Conservation (phyloP, 371 early-diverging fungal genomes). For the Apophysomyces variabilis region DNA sequence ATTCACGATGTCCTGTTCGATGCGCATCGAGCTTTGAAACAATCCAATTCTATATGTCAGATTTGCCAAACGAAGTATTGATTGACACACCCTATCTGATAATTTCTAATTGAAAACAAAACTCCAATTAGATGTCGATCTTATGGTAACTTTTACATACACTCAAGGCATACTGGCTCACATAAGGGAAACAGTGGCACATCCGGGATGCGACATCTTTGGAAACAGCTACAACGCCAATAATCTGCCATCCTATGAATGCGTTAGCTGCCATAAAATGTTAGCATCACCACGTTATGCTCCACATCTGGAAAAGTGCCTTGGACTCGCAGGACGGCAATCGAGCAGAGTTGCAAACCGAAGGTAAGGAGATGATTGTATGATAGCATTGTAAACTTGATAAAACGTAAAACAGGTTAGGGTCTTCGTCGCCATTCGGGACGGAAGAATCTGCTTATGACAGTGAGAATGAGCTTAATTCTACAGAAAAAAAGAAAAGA, state of each 20-base stretch:
- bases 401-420: constrained; percentile 5
- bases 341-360: constrained; percentile 68
- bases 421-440: constrained; percentile 19
- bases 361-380: constrained; percentile 36
- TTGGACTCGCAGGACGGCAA: constrained; percentile 79
- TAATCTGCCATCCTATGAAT: constrained; percentile 69
- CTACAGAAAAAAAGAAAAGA: not conserved
- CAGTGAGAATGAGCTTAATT: not conserved
- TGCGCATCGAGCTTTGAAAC: constrained; percentile 66
- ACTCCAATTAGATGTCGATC: constrained; percentile 19
- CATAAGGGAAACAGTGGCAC: constrained; percentile 32
- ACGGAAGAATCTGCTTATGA: not conserved
- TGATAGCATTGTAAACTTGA: not conserved
- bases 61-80: constrained; percentile 70
- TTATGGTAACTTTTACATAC: constrained; percentile 27
- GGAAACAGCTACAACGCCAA: constrained; percentile 66
- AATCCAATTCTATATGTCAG: constrained; percentile 62
- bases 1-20: constrained; percentile 70
- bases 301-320: constrained; percentile 88
- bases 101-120: no score
- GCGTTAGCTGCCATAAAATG: constrained; percentile 76
- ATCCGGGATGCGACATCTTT: constrained; percentile 73
- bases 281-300: constrained; percentile 84
- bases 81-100: not conserved
- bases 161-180: not conserved